Base-by-base conservation (phyloP, 768 basidiomycete species). In the Pholiota molesta region DNA sequence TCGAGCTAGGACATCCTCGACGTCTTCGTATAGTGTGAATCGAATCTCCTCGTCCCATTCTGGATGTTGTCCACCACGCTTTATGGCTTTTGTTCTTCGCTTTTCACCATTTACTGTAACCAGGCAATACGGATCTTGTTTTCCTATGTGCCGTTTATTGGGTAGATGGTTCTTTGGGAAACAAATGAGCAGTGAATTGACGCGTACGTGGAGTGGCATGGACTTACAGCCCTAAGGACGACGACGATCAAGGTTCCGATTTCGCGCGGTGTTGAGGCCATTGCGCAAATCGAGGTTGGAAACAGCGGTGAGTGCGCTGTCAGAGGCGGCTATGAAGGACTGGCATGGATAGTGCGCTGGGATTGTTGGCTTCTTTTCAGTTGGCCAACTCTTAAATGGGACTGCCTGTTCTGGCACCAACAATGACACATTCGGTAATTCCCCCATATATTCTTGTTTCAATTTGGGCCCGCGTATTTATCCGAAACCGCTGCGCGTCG, bases 41-140 rank as follows among this genome's bases (percentile, higher is more conserved):
- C 97, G 89, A 70, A 99, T 81, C 77, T 99, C 97, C 69, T 97
- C 95, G 72, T 99, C 97, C 96, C 97, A 99, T 77, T 95, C 95
- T 5, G 97, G 97, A 74, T 97, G 95, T 73, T 99, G 97, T 17
- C 97, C 97, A 54, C 97, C 97, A 31, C 94, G 90, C 73, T 93
- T 96, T 73, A 98, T 90, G n/a, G 94, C 88, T 73, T 91, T 94
- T 5, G 97, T 99, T 55, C 92, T 84, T 61, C 89, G 86, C 70
- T 89, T 95, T 74, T 95, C 90, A 54, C 88, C 87, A 71, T 93
- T 90, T 56, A 95, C 79, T 3, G 82, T 79, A 26, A 97, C 84
- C 23, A 87, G 78, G 67, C 95, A 97, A 75, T 97, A 99, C 0
- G 97, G 97, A 74, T 98, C 95, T 75, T 99, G 97, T 77, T 99